Conservation (phyloP, 208 protist species). For the Leishmania braziliensis region DNA sequence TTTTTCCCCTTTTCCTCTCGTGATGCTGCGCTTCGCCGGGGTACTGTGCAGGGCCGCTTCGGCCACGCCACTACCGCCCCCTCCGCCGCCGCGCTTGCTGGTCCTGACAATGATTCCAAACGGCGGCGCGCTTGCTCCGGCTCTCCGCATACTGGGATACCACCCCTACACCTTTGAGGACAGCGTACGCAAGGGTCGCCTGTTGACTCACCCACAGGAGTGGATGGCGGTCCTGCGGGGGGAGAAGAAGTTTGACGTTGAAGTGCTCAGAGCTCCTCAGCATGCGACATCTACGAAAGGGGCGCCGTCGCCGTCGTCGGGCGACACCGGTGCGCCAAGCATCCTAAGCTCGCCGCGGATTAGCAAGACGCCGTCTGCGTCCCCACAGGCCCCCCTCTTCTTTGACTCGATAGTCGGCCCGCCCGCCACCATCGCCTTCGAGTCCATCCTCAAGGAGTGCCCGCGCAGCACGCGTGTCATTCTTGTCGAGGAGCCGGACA, state of each 20-base stretch:
- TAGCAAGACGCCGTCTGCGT: not conserved
- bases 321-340: not conserved
- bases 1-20: not conserved
- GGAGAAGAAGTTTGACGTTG: conserved; percentile 68
- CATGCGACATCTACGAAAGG: not conserved
- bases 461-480: conserved; percentile 80
- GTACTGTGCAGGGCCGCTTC: conserved; percentile 5
- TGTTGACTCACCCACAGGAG: conserved; percentile 78
- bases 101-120: conserved; percentile 83
- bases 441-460: conserved; percentile 70
- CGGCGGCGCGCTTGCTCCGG: conserved; percentile 66
- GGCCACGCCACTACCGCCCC: not conserved
- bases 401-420: conserved; percentile 84
- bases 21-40: conserved; percentile 14
- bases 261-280: conserved; percentile 35
- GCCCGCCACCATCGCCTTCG: conserved; percentile 80
- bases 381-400: not conserved
- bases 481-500: conserved; percentile 82
- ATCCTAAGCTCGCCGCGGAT: not conserved
- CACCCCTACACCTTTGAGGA: conserved; percentile 77
- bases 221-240: conserved; percentile 72
- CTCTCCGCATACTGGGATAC: conserved; percentile 70
- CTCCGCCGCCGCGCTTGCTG: conserved; percentile 36
- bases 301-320: not conserved
- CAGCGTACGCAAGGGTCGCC: conserved; percentile 60